Evolutionary conservation across 352 stramenopile species (phyloP), one percentile per base, ranked within the genome.

Genomic region (Phytophthora boehmeriae): DNA sequence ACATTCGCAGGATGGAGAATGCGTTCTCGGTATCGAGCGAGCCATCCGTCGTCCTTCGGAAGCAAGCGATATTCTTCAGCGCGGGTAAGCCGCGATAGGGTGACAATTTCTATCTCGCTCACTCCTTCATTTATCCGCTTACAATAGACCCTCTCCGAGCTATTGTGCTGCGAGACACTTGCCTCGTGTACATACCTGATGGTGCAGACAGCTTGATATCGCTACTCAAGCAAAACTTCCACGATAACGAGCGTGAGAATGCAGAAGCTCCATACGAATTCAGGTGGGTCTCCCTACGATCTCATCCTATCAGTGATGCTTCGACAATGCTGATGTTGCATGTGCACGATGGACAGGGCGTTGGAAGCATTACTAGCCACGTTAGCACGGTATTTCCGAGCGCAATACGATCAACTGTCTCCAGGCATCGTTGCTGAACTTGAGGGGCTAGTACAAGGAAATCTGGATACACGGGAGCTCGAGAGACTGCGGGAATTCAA

Each of bases 1-100:
- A 92, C 51, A 69, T 92, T 10, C 78, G 83, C 8, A 87, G 87
- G 56, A 74, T 92, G 25, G 83, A 92, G 52, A 75, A 83, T 27
- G 70, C 74, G 0, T 92, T 90, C 56, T 76, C 75, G 0, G 68
- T 82, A n/a, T 84, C 76, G 5, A 89, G 87, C 43, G 74, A 90
- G 34, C 80, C 80, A 19, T 81, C 72, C 5, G 73, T 90, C 46
- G 57, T 83, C 27, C 66, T 87, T n/a, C 66, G 80, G 14, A 88
- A 88, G 45, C 80, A 90, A 68, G 76, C 80, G 1, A 83, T 90
- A 41, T 55, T 90, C 35, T 75, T 90, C 47, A 88, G 79, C 39
- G 76, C 78, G 50, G 80, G 80, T 86, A 59, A 2, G 54, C 48
- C 38, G 4, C 20, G n/a, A 34, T 43, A 30, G 5, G 16, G 16